Base-by-base conservation (phyloP, 352 stramenopile species). In the Globisporangium uncinulatum region DNA sequence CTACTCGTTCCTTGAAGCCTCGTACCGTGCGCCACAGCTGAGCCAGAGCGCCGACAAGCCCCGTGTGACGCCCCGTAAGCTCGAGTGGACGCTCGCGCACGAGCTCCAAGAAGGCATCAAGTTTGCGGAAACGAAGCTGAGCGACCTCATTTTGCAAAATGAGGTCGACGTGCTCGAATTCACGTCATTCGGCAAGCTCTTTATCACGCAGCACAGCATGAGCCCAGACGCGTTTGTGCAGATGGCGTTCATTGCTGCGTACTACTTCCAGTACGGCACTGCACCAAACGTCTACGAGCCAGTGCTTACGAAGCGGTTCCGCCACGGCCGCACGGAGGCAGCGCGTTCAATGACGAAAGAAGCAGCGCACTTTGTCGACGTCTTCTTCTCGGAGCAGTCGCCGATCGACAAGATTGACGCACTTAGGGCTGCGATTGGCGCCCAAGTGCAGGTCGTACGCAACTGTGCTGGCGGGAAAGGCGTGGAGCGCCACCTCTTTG, bases 141-240 rank as follows among this genome's bases (percentile, higher is more conserved):
- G 83, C 31, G 94, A 98, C 70, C 61, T 98, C 51, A 97, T 99
- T 63, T 59, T 96, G 51, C 85, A 97, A 31, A 94, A 95, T 67
- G 88, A 98, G 64, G 92, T 97, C 3, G 83, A 92, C 50, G 88
- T 97, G 44, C 79, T 99, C 31, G 96, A 99, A 69, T 99, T 98
- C 69, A 88, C 73, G 80, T 74, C 74, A 74, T 94, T 85, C 58
- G 89, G 89, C 48, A 97, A 97, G 70, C 63, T 89, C 8, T 96
- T 94, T 50, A 97, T 97, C 74, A 95, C 75, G 45, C 73, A 90
- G 58, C 79, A 94, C 70, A 96, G 93, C 65, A 92, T 96, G 72
- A 96, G 79, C 56, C 96, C 96, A 0, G 96, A 99, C 61, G 95
- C 92, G 21, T 98, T 98, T 66, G 94, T 98, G 50, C 96, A 99